A percentile compares a stretch with the other conserved stretches of the same genome.
Conservation (phyloP, 2,329 filamentous ascomycete species). For the Xylogone sp. region DNA sequence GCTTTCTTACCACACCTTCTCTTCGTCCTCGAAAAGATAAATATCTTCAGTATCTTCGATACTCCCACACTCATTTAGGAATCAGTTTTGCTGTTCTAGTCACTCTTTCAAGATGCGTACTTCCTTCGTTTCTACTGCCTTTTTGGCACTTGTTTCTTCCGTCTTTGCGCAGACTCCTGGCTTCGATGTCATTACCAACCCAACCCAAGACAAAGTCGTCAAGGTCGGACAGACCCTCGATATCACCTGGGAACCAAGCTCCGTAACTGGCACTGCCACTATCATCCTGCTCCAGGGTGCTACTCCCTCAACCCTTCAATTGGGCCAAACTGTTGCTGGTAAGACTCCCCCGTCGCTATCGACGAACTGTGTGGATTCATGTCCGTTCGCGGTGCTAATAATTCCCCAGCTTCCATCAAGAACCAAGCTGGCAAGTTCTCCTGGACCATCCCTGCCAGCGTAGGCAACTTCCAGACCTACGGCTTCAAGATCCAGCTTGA, state of each 20-base stretch:
- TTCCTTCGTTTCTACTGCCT: conserved; percentile 20
- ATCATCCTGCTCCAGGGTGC: conserved; percentile 54
- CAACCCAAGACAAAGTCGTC: conserved; percentile 39
- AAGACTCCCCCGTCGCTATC: conserved; percentile 25
- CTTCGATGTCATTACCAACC: conserved; percentile 52
- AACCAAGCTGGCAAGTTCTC: conserved; percentile 41
- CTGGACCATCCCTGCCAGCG: conserved; percentile 46
- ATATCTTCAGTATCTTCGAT: conserved; percentile 20
- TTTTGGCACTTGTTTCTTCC: conserved; percentile 20
- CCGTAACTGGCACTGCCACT: conserved; percentile 41
- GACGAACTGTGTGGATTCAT: background rate
- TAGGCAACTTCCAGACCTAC: conserved; percentile 47
- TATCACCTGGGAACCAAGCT: conserved; percentile 45
- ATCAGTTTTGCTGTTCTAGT: conserved; percentile 2
- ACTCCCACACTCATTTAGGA: conserved; percentile 22
- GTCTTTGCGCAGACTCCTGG: conserved; percentile 49
- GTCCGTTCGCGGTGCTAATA: conserved; percentile 9
- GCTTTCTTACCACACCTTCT: background rate
- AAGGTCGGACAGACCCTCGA: conserved; percentile 44
- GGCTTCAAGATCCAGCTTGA: conserved; percentile 53
- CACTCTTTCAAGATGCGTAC: conserved; percentile 22
- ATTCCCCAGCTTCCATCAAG: conserved; percentile 39
- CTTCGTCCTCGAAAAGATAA: background rate
- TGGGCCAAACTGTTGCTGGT: conserved; percentile 44
- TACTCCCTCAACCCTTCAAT: conserved; percentile 38